phyloP scores from a whole-genome alignment of 352 stramenopile genomes.

The Globisporangium middletonii region DNA sequence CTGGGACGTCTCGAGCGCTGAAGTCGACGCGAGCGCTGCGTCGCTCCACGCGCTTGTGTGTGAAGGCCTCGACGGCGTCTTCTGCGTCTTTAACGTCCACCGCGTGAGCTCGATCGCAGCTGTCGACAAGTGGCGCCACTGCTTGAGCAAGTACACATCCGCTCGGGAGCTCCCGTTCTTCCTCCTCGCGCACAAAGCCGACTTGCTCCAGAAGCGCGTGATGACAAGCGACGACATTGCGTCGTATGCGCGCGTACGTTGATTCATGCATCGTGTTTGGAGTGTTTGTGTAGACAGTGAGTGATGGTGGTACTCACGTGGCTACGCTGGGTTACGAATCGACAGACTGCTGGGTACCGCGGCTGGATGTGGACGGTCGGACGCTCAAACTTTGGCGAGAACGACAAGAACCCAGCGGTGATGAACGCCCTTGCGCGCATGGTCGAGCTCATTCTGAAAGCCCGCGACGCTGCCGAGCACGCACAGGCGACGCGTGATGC shows the following conservation, averaged over 20 bases:
- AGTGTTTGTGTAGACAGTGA: neutral
- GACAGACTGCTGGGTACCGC: conserved; percentile 56
- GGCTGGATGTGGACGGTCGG: conserved; percentile 86
- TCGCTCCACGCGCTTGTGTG: conserved; percentile 68
- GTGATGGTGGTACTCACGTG: too few species aligned
- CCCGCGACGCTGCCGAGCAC: conserved; percentile 29
- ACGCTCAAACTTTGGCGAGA: conserved; percentile 69
- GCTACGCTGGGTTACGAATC: too few species aligned
- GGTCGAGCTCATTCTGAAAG: conserved; percentile 50
- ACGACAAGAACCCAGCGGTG: conserved; percentile 73
- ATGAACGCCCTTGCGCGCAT: conserved; percentile 70
- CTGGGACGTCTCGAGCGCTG: conserved; percentile 74
- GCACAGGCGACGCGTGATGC: conserved; percentile 20
- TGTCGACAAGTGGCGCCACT: conserved; percentile 80
- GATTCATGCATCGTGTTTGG: too few species aligned
- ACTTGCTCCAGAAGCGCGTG: conserved; percentile 79
- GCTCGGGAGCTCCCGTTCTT: conserved; percentile 75
- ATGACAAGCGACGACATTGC: conserved; percentile 85
- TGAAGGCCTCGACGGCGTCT: conserved; percentile 75
- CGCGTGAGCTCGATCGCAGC: conserved; percentile 82
- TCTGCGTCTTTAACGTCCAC: conserved; percentile 88
- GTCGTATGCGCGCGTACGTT: conserved; percentile 51
- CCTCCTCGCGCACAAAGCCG: conserved; percentile 76
- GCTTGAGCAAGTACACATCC: conserved; percentile 64
- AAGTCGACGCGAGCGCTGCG: conserved; percentile 55